A percentile compares a stretch with the other conserved stretches of the same genome.
phyloP scores from a whole-genome alignment of 495 filamentous ascomycete species.

The Neurospora sp. region DNA sequence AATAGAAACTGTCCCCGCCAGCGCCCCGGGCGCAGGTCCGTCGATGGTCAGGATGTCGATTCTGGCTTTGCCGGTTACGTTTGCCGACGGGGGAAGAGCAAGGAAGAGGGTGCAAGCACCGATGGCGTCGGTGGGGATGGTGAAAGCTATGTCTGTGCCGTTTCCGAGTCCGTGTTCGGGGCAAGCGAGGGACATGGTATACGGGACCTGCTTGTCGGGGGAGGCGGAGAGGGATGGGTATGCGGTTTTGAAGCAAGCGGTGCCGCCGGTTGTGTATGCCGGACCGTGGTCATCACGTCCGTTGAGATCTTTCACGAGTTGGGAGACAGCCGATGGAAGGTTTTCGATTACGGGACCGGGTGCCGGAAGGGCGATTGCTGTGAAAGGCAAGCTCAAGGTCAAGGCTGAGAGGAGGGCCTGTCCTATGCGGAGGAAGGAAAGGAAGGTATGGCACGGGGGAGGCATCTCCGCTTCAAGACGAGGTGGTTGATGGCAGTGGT shows the following conservation, averaged over 20 bases:
- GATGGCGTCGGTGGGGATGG: constrained; percentile 11
- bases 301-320: neutral
- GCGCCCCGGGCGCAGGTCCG: constrained; percentile 14
- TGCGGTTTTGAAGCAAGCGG: neutral
- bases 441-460: neutral
- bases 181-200: too few relatives aligned
- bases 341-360: neutral
- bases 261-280: neutral
- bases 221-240: too few relatives aligned
- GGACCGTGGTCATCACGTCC: neutral
- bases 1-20: constrained; percentile 19
- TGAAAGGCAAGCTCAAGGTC: neutral
- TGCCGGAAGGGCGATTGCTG: neutral
- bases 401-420: neutral
- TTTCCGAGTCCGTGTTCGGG: too few relatives aligned
- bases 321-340: neutral
- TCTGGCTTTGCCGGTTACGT: constrained; percentile 9
- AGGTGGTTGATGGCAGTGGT: neutral
- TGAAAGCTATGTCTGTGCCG: constrained; percentile 12
- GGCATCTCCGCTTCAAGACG: neutral
- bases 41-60: constrained; percentile 21
- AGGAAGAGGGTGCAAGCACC: constrained; percentile 19
- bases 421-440: neutral
- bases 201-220: too few relatives aligned
- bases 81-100: constrained; percentile 9